phyloP scores from a whole-genome alignment of 208 protist genomes.

The Balamuthia mandrillaris region DNA sequence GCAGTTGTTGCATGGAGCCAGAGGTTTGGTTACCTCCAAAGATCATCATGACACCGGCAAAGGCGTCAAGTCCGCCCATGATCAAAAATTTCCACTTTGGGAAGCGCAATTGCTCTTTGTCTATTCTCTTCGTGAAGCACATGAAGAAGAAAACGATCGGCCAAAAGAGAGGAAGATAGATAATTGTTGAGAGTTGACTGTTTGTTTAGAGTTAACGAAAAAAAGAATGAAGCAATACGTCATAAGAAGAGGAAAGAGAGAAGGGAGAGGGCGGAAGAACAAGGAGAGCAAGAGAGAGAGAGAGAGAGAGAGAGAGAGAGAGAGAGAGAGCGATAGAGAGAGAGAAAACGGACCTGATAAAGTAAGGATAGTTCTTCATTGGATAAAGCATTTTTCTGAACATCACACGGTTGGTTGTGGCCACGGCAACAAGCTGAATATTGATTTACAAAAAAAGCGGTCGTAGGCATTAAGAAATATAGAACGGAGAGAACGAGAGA shows the following conservation, averaged over 20 bases:
- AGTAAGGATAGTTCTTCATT: slow-evolving; percentile 39
- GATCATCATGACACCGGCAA: slow-evolving; percentile 31
- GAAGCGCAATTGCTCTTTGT: slow-evolving; percentile 13
- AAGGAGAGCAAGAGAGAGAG: too few species aligned
- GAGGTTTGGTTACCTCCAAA: slow-evolving; percentile 45
- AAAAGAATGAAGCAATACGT: not conserved
- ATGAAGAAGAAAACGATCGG: slow-evolving; percentile 21
- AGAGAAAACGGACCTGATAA: too few species aligned
- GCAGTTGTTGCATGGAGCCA: slow-evolving; percentile 26
- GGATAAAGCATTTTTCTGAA: slow-evolving; percentile 40
- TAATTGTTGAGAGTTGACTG: not conserved
- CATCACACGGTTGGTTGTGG: slow-evolving; percentile 23
- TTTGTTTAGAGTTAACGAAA: not conserved
- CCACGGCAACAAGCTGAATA: too few species aligned
- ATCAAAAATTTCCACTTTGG: slow-evolving; percentile 40
- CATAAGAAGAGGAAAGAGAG: not conserved
- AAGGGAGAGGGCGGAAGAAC: too few species aligned
- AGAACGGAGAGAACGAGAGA: too few species aligned
- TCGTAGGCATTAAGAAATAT: too few species aligned
- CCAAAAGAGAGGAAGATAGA: slow-evolving; percentile 40
- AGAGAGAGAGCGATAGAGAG: too few species aligned
- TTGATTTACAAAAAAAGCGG: too few species aligned
- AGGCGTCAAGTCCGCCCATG: slow-evolving; percentile 40
- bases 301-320: too few species aligned
- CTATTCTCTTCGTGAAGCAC: slow-evolving; percentile 9